Base-by-base conservation (phyloP, 192 early-diverging fungal genomes). In the Coemansia sp. region DNA sequence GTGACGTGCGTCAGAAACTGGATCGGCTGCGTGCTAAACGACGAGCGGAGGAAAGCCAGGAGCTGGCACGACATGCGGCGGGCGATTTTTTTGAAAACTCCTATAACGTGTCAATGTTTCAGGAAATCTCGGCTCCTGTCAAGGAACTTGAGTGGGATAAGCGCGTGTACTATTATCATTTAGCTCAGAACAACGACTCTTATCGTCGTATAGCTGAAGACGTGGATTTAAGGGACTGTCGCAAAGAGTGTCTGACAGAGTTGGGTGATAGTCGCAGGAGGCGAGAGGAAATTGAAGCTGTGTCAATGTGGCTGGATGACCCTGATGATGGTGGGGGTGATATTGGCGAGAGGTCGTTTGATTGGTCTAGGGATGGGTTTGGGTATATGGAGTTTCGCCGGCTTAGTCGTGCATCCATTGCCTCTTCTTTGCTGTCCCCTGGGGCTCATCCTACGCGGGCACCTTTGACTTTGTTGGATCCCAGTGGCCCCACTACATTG, bases 361-460 rank as follows among this genome's bases (percentile, higher is more conserved):
- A 79, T 59, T 73, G 77, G 77, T 70, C 77, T 31, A 61, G 68
- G 18, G 60, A 79, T 21, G 77, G 77, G 9, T 79, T 79, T 14
- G 77, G 77, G 37, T 74, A 79, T 51, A 74, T 79, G 68, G 77
- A 79, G 69, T 74, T 79, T 67, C 72, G 77, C 20, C 71, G 77
- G 14, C 60, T 45, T 14, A 74, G 71, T 18, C 63, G 63, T 1
- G 43, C 66, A 5, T 67, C 71, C 13, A 39, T 70, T 10, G 60
- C 61, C 45, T 42, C 59, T 18, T 46, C 48, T 36, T 31, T 53
- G n/a, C 35, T 79, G 40, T 73, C 70, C 16, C 76, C 76, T 0
- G 63, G 40, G 7, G 39, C 7, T 7, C 43, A 20, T n/a, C 55
- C 28, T 26, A 24, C 31, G 43, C 35, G 24, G 28, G 42, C 59